Conservation (phyloP, 2,329 filamentous ascomycete species). For the Aspergillus melleus region DNA sequence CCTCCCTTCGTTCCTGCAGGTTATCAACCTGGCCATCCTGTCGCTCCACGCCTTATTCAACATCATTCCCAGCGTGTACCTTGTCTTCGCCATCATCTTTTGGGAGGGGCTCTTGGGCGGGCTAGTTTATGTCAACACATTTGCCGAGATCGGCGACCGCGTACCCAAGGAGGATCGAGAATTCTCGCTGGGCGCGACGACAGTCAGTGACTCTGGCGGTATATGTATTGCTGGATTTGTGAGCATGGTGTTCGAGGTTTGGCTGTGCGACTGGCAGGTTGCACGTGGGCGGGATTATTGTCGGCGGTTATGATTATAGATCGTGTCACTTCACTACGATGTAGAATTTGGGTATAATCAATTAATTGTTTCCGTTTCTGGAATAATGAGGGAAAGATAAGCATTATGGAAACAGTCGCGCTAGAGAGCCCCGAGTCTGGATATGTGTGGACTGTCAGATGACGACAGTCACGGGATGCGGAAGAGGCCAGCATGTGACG, state of each 20-base stretch:
- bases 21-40: slow-evolving; percentile 73
- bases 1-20: slow-evolving; percentile 76
- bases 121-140: slow-evolving; percentile 92
- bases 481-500: slow-evolving; percentile 3
- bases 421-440: too few species aligned
- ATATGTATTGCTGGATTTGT: slow-evolving; percentile 86
- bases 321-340: neutral
- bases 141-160: slow-evolving; percentile 87
- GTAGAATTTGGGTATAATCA: neutral
- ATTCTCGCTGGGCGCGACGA: slow-evolving; percentile 86
- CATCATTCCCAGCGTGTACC: slow-evolving; percentile 80
- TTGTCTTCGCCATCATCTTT: slow-evolving; percentile 83
- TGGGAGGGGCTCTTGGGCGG: slow-evolving; percentile 94
- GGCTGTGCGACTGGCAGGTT: slow-evolving; percentile 82
- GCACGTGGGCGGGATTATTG: slow-evolving; percentile 76
- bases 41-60: slow-evolving; percentile 73
- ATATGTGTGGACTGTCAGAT: neutral
- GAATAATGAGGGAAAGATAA: too few species aligned
- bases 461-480: slow-evolving; percentile 1
- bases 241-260: slow-evolving; percentile 78
- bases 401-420: too few species aligned
- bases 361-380: too few species aligned
- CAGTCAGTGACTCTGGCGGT: slow-evolving; percentile 86
- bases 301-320: slow-evolving; percentile 42
- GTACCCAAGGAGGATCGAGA: slow-evolving; percentile 77